Evolutionary conservation across 495 filamentous ascomycete genomes (phyloP), one percentile per base, ranked within the genome.

Genomic region (Cenococcum geophilum): DNA sequence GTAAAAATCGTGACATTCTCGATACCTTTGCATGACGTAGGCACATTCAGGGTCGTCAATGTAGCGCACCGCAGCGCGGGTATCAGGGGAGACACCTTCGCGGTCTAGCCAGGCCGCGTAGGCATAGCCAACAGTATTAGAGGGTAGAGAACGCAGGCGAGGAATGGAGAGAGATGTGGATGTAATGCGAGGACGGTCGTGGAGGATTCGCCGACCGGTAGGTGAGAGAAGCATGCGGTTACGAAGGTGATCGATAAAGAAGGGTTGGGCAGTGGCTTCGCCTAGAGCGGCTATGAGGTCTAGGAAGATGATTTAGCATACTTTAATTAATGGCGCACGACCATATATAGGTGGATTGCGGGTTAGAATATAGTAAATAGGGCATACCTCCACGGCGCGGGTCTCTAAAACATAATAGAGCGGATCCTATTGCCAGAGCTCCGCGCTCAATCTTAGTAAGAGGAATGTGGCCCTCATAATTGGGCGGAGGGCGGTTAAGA

Each of bases 1-100:
- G 78, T 95, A 97, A 79, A 98, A 97, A 71, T 98, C 93, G 73
- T 98, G 93, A 68, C 88, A 93, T 74, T 98, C 95, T 51, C 93
- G 84, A 75, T 98, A 98, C 32, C 93, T 85, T 80, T 97, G 93
- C 89, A 98, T 96, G 4, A 97, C 93, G 73, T 97, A 98, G 20
- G 93, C 93, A 72, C 89, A 95, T 71, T 97, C 93, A 56, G 84
- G 85, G 70, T 96, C 87, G 72, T 97, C 92, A 57, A 98, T 91
- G 74, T 95, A 97, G 47, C 86, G 80, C 23, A 98, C 93, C 18
- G 71, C 66, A 37, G 83, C 76, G 10, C 95, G 84, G 25, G 95
- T 96, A 74, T 97, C 95, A 0, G 93, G 92, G 1, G 87, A 87
- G 1, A 98, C 92, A 42, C 89, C 88, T 76, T 98, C 93, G 36